Evolutionary conservation across 2,329 filamentous ascomycete species (phyloP).

Genomic region (Fusarium annulatum): DNA sequence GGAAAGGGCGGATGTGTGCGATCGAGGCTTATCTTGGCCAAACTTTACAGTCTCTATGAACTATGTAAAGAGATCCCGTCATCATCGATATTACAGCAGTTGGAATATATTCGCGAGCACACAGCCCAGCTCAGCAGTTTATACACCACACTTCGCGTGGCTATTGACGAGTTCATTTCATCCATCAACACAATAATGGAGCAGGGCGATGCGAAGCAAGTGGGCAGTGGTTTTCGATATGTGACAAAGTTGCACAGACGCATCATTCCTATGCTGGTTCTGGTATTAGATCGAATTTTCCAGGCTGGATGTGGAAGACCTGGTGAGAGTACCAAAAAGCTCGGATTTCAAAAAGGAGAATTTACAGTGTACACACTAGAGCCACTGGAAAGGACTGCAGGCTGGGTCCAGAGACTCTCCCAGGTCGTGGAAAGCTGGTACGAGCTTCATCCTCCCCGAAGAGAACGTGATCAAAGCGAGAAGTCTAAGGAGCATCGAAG

Average conservation of each 20-base stretch:
- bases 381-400: slow-evolving; percentile 18
- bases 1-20: neutral
- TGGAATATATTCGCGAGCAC: slow-evolving; percentile 22
- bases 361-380: slow-evolving; percentile 37
- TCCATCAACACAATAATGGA: slow-evolving; percentile 11
- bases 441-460: slow-evolving; percentile 11
- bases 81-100: slow-evolving; percentile 22
- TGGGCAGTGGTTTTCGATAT: neutral
- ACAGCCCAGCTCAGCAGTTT: neutral
- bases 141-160: slow-evolving; percentile 15
- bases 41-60: slow-evolving; percentile 21
- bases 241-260: slow-evolving; percentile 22
- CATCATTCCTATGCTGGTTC: slow-evolving; percentile 44
- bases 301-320: slow-evolving; percentile 22
- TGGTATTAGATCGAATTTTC: slow-evolving; percentile 38
- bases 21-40: slow-evolving; percentile 25
- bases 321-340: neutral
- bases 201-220: neutral
- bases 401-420: slow-evolving; percentile 34
- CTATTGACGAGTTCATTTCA: slow-evolving; percentile 12
- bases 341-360: slow-evolving; percentile 3
- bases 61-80: slow-evolving; percentile 31
- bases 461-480: neutral
- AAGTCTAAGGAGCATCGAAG: slow-evolving; percentile 7
- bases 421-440: slow-evolving; percentile 18